These are phyloP conservation scores for Mucuna pruriens DNA, from an alignment of 306 rosid species.

Conservation along the genomic window DNA sequence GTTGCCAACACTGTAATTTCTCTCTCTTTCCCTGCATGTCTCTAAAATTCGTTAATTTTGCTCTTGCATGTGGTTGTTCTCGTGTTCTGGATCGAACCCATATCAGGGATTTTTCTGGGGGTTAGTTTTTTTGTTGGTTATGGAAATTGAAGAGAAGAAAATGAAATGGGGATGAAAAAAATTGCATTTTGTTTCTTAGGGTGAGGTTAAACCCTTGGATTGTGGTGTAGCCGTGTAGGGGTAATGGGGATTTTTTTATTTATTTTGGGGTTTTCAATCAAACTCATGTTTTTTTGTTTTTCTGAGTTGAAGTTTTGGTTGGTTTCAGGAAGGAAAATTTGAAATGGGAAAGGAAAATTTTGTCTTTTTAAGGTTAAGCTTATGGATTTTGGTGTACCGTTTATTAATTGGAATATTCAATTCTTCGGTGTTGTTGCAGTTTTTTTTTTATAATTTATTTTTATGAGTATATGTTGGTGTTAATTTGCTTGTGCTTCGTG, in stretches of 20 bases:
- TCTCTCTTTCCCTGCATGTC: background rate
- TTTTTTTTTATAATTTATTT: background rate
- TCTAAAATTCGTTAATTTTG: background rate
- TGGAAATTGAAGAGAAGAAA: background rate
- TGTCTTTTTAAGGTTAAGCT: background rate
- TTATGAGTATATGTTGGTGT: background rate
- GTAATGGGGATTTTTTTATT: background rate
- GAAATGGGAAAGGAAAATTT: background rate
- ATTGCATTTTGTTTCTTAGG: background rate
- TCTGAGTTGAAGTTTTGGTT: background rate
- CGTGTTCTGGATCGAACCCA: background rate
- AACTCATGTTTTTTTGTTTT: background rate
- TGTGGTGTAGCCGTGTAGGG: background rate
- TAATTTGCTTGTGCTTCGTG: conserved; percentile 13
- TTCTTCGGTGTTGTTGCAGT: background rate
- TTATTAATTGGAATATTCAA: background rate
- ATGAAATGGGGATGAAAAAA: background rate
- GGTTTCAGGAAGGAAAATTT: background rate
- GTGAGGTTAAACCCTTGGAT: conserved; percentile 36
- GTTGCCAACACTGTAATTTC: conserved; percentile 24
- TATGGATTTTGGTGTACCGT: background rate
- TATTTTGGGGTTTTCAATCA: background rate
- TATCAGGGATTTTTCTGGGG: conserved; percentile 5
- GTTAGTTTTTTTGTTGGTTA: background rate
- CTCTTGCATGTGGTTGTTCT: background rate